Conservation (phyloP, 768 basidiomycete genomes). For the Amyloporia xantha region DNA sequence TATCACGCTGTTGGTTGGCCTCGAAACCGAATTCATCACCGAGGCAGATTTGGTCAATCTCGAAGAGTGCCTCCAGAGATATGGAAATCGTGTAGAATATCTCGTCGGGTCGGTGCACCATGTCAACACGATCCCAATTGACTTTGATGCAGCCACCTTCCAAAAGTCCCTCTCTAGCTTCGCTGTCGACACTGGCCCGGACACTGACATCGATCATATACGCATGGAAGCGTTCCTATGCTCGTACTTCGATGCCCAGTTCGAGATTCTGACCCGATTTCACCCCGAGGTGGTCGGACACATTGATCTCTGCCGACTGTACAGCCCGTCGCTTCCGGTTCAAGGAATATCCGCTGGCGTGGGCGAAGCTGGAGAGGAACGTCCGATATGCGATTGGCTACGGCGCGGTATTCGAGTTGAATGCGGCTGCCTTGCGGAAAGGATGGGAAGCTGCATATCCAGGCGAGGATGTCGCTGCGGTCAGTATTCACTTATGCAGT, state of each 20-base stretch:
- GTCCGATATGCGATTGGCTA: slow-evolving; percentile 64
- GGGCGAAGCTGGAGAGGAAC: slow-evolving; percentile 68
- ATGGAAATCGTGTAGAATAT: slow-evolving; percentile 64
- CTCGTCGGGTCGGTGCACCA: slow-evolving; percentile 93
- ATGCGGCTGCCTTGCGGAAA: slow-evolving; percentile 89
- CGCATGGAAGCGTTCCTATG: slow-evolving; percentile 44
- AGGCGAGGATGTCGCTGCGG: slow-evolving; percentile 67
- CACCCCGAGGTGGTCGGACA: slow-evolving; percentile 90
- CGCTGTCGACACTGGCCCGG: slow-evolving; percentile 15
- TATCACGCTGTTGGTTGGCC: slow-evolving; percentile 77
- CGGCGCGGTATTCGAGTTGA: slow-evolving; percentile 90
- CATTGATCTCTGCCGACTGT: slow-evolving; percentile 87
- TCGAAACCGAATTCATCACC: slow-evolving; percentile 91
- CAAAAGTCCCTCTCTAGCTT: slow-evolving; percentile 45
- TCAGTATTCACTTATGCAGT: slow-evolving; percentile 26
- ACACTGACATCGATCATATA: slow-evolving; percentile 18
- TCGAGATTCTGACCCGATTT: slow-evolving; percentile 57
- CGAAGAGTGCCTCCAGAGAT: slow-evolving; percentile 39
- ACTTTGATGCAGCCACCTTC: slow-evolving; percentile 78
- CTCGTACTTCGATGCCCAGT: slow-evolving; percentile 84
- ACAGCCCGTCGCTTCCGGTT: slow-evolving; percentile 56
- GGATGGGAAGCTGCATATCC: slow-evolving; percentile 86
- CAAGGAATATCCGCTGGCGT: slow-evolving; percentile 49
- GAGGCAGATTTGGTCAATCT: slow-evolving; percentile 54
- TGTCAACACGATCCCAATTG: slow-evolving; percentile 81